Evolutionary conservation across 2,329 filamentous ascomycete species (phyloP).

Genomic region (Exophiala calicioides): DNA sequence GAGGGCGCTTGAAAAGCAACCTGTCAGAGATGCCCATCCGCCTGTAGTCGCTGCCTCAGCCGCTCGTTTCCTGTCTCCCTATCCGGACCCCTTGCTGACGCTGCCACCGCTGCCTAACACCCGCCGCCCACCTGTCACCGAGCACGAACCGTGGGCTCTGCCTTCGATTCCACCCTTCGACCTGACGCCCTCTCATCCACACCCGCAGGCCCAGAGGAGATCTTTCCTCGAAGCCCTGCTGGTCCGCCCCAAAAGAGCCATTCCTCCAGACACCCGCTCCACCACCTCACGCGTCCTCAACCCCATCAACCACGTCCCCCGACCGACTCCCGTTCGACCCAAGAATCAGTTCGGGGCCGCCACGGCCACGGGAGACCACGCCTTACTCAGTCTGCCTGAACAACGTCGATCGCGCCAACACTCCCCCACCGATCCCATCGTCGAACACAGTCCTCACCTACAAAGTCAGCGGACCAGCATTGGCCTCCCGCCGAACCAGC

Average conservation of each 20-base stretch:
- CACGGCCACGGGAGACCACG: slow-evolving; percentile 49
- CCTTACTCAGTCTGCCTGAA: slow-evolving; percentile 59
- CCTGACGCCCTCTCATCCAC: slow-evolving; percentile 32
- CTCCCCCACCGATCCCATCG: slow-evolving; percentile 48
- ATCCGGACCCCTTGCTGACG: slow-evolving; percentile 12
- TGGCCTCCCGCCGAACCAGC: slow-evolving; percentile 49
- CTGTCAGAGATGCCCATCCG: slow-evolving; percentile 26
- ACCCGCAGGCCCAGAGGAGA: slow-evolving; percentile 19
- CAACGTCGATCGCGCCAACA: slow-evolving; percentile 56
- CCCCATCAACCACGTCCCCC: slow-evolving; percentile 62
- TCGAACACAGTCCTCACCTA: slow-evolving; percentile 45
- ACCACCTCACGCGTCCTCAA: slow-evolving; percentile 60
- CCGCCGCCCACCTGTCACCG: slow-evolving; percentile 16
- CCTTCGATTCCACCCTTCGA: slow-evolving; percentile 27
- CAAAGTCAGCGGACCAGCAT: slow-evolving; percentile 51
- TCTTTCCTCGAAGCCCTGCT: slow-evolving; percentile 32
- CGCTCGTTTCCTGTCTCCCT: slow-evolving; percentile 9
- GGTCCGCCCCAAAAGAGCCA: slow-evolving; percentile 25
- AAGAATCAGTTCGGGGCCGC: slow-evolving; percentile 33
- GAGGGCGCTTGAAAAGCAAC: slow-evolving; percentile 41
- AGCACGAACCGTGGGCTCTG: slow-evolving; percentile 12
- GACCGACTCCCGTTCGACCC: slow-evolving; percentile 51
- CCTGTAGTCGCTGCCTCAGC: slow-evolving; percentile 6
- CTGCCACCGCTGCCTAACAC: slow-evolving; percentile 16
- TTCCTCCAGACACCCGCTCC: slow-evolving; percentile 28